phyloP scores from a whole-genome alignment of 2,329 filamentous ascomycete species.

The Blastomyces silverae region DNA sequence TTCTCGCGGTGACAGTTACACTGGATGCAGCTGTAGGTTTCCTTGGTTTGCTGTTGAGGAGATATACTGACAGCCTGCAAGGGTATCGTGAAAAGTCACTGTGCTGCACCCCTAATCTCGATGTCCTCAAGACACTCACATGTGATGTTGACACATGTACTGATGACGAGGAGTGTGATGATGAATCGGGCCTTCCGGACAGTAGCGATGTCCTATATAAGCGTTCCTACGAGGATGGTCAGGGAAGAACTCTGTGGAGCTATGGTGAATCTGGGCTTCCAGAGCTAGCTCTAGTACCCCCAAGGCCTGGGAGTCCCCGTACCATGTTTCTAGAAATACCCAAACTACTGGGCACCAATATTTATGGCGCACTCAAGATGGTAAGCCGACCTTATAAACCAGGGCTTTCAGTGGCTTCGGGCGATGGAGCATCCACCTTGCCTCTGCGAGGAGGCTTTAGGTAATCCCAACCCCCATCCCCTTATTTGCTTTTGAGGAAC shows the following conservation, averaged over 20 bases:
- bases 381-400: slow-evolving; percentile 1
- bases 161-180: too few species aligned
- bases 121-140: too few species aligned
- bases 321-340: slow-evolving; percentile 1
- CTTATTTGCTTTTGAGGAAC: neutral
- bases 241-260: neutral
- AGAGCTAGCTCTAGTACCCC: neutral
- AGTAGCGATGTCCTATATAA: too few species aligned
- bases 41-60: too few species aligned
- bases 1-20: slow-evolving; percentile 5
- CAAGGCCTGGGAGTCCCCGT: neutral
- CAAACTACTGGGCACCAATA: slow-evolving; percentile 3
- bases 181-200: too few species aligned
- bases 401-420: neutral
- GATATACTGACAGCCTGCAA: neutral
- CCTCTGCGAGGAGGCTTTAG: slow-evolving; percentile 2
- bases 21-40: neutral
- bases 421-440: neutral
- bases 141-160: too few species aligned
- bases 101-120: too few species aligned
- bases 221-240: too few species aligned
- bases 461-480: neutral
- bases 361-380: slow-evolving; percentile 3
- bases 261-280: neutral
- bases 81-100: slow-evolving; percentile 9